A percentile compares a stretch with the other conserved stretches of the same genome.
These are phyloP conservation scores for Suillus sp. DNA, from an alignment of 768 basidiomycete genomes.

Conservation along the genomic window DNA sequence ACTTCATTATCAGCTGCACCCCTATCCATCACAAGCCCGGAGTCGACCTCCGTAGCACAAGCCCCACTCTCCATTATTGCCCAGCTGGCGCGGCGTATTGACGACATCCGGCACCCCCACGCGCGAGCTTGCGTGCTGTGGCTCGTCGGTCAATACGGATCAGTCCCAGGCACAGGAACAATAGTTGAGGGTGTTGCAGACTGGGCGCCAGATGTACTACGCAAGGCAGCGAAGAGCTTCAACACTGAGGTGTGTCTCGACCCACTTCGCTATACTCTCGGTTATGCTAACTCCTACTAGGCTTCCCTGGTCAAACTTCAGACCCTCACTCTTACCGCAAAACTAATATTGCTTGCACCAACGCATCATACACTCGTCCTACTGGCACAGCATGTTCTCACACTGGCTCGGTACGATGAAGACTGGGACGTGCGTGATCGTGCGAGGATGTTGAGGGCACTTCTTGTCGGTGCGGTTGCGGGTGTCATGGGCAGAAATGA, in stretches of 20 bases:
- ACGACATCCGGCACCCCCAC: slow-evolving; percentile 75
- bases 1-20: background rate
- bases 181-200: slow-evolving; percentile 60
- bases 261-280: too few species aligned
- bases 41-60: slow-evolving; percentile 24
- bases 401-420: slow-evolving; percentile 83
- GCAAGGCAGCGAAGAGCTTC: slow-evolving; percentile 79
- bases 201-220: slow-evolving; percentile 89
- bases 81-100: slow-evolving; percentile 73
- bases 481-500: slow-evolving; percentile 37
- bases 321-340: slow-evolving; percentile 81
- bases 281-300: slow-evolving; percentile 37
- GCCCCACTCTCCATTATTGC: slow-evolving; percentile 70
- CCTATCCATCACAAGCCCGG: slow-evolving; percentile 26
- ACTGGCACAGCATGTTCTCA: slow-evolving; percentile 73
- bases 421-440: slow-evolving; percentile 93
- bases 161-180: slow-evolving; percentile 33
- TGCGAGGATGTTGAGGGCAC: slow-evolving; percentile 71
- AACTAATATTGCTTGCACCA: slow-evolving; percentile 74
- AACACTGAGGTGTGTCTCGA: slow-evolving; percentile 57
- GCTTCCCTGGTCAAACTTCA: slow-evolving; percentile 75
- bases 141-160: slow-evolving; percentile 90
- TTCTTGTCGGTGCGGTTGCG: slow-evolving; percentile 60
- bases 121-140: slow-evolving; percentile 89
- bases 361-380: slow-evolving; percentile 49